Evolutionary conservation across 2,329 filamentous ascomycete genomes (phyloP), one percentile per base, ranked within the genome.

Genomic region (Zarea fungicola): DNA sequence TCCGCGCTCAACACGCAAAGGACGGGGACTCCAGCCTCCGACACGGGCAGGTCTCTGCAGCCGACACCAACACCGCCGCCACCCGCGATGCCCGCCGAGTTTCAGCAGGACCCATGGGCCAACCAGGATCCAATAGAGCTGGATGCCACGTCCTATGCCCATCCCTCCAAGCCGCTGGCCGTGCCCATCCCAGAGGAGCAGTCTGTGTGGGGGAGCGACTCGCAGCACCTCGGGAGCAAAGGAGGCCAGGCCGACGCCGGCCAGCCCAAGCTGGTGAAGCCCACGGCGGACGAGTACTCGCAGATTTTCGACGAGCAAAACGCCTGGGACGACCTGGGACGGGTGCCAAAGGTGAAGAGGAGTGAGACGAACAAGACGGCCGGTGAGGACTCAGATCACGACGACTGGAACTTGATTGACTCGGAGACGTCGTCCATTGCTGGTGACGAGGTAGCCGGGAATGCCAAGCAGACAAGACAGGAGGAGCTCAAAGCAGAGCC

Each of bases 371-470:
- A 63, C 21, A 64, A 64, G 1, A 54, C 59, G 4, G 53, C 40
- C n/a, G 44, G 28, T 5, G 40, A 52, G 10, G 49, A 56, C 4
- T 52, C 57, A 1, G 45, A 40, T 2, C 52, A 60, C n/a, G 23
- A 77, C 6, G 75, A 73, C 32, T 80, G 76, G 76, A 78, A 74
- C 47, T 51, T 79, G 47, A 71, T 78, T 41, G 76, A 78, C 32
- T 58, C 66, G 18, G 73, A 71, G 19, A 57, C 66, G 8, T 56
- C 58, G 11, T 54, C 57, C 19, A n/a, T 51, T 10, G 44, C 45
- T 14, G 40, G 40, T 16, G 47, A 39, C 11, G 32, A n/a, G n/a
- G n/a, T n/a, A n/a, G n/a, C n/a, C n/a, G n/a, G n/a, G n/a, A n/a
- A n/a, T n/a, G n/a, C n/a, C n/a, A n/a, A n/a, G n/a, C n/a, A n/a